Evolutionary conservation across 164 flowering plant species (phyloP), one percentile per base, ranked within the genome.

Genomic region (Vitis vinifera): DNA sequence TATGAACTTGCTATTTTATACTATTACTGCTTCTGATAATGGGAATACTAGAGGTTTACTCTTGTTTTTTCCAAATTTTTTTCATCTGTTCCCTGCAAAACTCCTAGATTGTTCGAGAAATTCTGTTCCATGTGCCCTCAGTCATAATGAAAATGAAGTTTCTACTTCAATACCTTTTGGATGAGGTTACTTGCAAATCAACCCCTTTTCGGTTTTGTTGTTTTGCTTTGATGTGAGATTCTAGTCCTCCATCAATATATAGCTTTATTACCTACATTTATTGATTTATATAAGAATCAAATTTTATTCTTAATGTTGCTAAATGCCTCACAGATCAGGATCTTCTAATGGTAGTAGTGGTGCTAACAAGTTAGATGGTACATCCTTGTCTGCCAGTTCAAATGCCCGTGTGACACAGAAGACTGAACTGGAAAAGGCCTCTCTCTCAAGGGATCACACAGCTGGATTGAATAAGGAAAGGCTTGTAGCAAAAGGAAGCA

Each of bases 391-490:
- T 55, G 74, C 73, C 68, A 65, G 72, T 76, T 65, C 82, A 67
- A 80, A 68, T 77, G 71, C 63, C 55, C 88, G 88, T 8, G 51
- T 73, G 17, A 65, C 72, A 57, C 71, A 70, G 9, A 89, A 80
- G 79, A 84, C 71, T 78, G 94, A 88, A 63, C 67, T 71, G 52
- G 93, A 89, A 37, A 85, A 80, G 73, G 76, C 72, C 9, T 65
- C 83, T 68, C 78, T 79, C 63, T 61, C 84, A 11, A 80, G 87
- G 77, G 91, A 88, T 57, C 65, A 73, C 9, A 60, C 75, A 11
- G 27, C 78, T 74, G 85, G 85, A 56, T 58, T 73, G 62, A 81
- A 75, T 55, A 84, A 85, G 72, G 90, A 86, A 70, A 81, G 82
- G 63, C 23, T 72, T 59, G 56, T 77, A 4, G 58, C 81, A n/a